Base-by-base conservation (phyloP, 2,329 filamentous ascomycete species). In the Phialemonium atrogriseum region DNA sequence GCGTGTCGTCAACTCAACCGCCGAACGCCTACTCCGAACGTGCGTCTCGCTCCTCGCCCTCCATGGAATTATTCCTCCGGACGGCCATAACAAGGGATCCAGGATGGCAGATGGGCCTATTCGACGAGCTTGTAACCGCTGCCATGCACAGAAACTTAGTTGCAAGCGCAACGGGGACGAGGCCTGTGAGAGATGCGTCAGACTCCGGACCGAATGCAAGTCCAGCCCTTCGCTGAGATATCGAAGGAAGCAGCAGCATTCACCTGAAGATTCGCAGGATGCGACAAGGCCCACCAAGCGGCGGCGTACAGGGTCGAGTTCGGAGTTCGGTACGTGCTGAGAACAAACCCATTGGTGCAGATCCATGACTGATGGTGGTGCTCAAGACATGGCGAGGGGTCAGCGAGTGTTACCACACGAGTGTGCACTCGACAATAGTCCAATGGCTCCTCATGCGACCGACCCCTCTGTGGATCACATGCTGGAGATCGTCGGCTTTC, bases 121-220 rank as follows among this genome's bases (percentile, higher is more conserved):
- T 39, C 58, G 63, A 34, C 62, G 59, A 35, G 62, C 62, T 34
- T 67, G 62, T 47, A 62, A 67, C 44, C 57, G 60, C 38, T 67
- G 62, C 42, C 63, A 66, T 41, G 46, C 46, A 12, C 61, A 66
- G 43, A 67, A 66, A 45, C 51, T 67, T 36, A 60, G 56, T 40
- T 66, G 62, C 49, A 65, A 60, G 43, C 55, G 62, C 30, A 45
- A 50, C 34, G 52, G 51, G 35, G 54, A 56, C 31, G 56, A 58
- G 28, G 42, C 55, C 13, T 66, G 63, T 42, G 59, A 64, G 43
- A 51, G 62, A 9, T 67, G 62, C 38, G 40, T 56, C 15, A 52
- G 58, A 34, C 54, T 64, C 35, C 56, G 56, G 29, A 50, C 55
- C 4, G 51, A 58, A 38, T 66, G 62, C 52, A 64, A 54, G 37